phyloP scores from a whole-genome alignment of 1,139 yeast species.

The Debaryomyces fabryi region DNA sequence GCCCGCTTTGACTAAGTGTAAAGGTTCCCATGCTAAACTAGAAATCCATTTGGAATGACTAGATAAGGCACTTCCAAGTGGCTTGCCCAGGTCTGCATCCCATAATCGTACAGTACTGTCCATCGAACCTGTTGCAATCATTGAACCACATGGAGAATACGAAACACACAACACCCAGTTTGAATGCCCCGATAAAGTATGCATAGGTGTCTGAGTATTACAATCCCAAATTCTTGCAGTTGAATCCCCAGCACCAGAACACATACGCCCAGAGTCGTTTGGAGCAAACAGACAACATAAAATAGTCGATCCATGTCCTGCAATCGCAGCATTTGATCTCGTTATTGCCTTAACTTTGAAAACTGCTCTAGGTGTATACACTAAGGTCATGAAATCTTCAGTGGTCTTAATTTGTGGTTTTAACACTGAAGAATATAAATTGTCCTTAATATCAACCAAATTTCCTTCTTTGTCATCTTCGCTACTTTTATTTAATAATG shows the following conservation, averaged over 20 bases:
- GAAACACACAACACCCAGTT: slow-evolving; percentile 96
- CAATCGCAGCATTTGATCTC: slow-evolving; percentile 86
- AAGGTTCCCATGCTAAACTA: slow-evolving; percentile 91
- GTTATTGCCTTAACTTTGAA: slow-evolving; percentile 93
- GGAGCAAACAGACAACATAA: slow-evolving; percentile 95
- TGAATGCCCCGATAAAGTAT: slow-evolving; percentile 79
- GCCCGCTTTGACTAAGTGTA: slow-evolving; percentile 72
- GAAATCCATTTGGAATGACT: slow-evolving; percentile 94
- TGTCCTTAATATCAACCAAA: slow-evolving; percentile 73
- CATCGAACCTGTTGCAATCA: slow-evolving; percentile 96
- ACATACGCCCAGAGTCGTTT: slow-evolving; percentile 80
- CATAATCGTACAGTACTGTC: slow-evolving; percentile 86
- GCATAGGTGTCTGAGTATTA: slow-evolving; percentile 87
- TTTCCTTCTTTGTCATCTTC: slow-evolving; percentile 40
- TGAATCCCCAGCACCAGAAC: slow-evolving; percentile 95
- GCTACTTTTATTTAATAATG: slow-evolving; percentile 54
- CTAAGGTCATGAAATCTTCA: slow-evolving; percentile 88
- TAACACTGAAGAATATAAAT: slow-evolving; percentile 75
- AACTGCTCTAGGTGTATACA: slow-evolving; percentile 92
- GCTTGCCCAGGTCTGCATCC: slow-evolving; percentile 77
- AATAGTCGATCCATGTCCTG: slow-evolving; percentile 95
- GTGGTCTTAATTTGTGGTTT: slow-evolving; percentile 88
- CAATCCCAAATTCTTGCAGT: slow-evolving; percentile 99
- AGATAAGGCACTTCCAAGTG: slow-evolving; percentile 68
- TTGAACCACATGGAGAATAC: slow-evolving; percentile 90